These are phyloP conservation scores for Russula brevipes DNA, from an alignment of 768 basidiomycete species.

Conservation along the genomic window DNA sequence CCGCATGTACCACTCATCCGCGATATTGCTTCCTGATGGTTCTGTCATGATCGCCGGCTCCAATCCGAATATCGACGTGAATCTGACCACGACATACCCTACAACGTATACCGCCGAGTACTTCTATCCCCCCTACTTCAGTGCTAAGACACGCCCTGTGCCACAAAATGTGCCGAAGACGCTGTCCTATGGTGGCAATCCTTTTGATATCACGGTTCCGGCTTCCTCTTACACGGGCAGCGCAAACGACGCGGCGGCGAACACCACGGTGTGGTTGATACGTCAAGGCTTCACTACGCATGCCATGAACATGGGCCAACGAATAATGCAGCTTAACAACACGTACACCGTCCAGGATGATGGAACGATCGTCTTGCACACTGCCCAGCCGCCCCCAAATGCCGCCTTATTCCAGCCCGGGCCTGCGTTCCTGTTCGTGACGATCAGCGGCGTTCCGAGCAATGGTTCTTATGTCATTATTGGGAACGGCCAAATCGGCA, in stretches of 20 bases:
- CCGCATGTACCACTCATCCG: conserved; percentile 87
- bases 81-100: conserved; percentile 52
- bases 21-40: conserved; percentile 80
- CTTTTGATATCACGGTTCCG: conserved; percentile 71
- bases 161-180: conserved; percentile 58
- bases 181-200: conserved; percentile 34
- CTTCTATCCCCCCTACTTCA: conserved; percentile 55
- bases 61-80: conserved; percentile 87
- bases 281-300: conserved; percentile 85
- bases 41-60: conserved; percentile 86
- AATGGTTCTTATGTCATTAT: conserved; percentile 55
- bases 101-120: conserved; percentile 62
- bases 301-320: conserved; percentile 84
- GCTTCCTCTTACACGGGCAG: conserved; percentile 58
- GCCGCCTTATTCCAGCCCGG: conserved; percentile 85
- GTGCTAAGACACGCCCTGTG: conserved; percentile 58
- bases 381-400: conserved; percentile 77
- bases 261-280: conserved; percentile 68
- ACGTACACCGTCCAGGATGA: conserved; percentile 76
- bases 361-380: conserved; percentile 71
- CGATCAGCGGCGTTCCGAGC: conserved; percentile 51
- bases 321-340: conserved; percentile 74
- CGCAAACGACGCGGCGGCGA: conserved; percentile 64
- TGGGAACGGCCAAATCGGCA: conserved; percentile 70
- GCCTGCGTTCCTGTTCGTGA: conserved; percentile 77